Percentiles rank a stretch among this genome's conserved stretches.
phyloP scores from a whole-genome alignment of 441 rosid genomes.

The Populus hybrid region DNA sequence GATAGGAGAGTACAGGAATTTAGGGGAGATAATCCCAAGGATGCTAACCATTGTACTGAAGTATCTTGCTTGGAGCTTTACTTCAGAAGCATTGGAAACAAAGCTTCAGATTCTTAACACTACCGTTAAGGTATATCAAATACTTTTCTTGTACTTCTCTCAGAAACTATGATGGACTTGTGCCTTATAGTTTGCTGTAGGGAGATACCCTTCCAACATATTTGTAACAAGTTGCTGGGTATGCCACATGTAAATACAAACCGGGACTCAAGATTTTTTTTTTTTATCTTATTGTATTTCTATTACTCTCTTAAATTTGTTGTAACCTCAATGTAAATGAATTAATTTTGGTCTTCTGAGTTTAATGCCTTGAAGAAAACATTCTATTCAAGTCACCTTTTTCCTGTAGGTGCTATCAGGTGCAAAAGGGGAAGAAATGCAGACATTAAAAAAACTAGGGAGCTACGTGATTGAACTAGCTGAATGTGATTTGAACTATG shows the following conservation, averaged over 20 bases:
- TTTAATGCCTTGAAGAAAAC: background rate
- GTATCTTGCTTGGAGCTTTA: conserved; percentile 92
- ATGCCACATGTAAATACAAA: background rate
- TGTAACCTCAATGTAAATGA: background rate
- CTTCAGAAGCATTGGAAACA: conserved; percentile 77
- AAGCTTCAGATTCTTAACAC: conserved; percentile 91
- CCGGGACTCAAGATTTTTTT: background rate
- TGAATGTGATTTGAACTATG: conserved; percentile 78
- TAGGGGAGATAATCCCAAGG: conserved; percentile 74
- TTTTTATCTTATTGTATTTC: background rate
- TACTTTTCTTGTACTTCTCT: conserved; percentile 8
- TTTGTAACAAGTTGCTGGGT: background rate
- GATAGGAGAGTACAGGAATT: conserved; percentile 77
- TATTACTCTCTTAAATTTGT: background rate
- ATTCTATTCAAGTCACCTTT: background rate
- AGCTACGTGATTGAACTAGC: conserved; percentile 85
- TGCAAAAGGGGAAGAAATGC: conserved; percentile 52
- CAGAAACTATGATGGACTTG: background rate
- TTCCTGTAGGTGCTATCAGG: conserved; percentile 50
- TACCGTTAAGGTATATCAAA: conserved; percentile 56
- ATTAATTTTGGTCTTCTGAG: background rate
- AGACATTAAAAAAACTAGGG: conserved; percentile 44
- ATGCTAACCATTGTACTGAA: conserved; percentile 69
- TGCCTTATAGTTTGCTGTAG: background rate
- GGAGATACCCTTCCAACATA: background rate